These are phyloP conservation scores for Colletotrichum neosansevieriae DNA, from an alignment of 2,329 filamentous ascomycete genomes.

Conservation along the genomic window DNA sequence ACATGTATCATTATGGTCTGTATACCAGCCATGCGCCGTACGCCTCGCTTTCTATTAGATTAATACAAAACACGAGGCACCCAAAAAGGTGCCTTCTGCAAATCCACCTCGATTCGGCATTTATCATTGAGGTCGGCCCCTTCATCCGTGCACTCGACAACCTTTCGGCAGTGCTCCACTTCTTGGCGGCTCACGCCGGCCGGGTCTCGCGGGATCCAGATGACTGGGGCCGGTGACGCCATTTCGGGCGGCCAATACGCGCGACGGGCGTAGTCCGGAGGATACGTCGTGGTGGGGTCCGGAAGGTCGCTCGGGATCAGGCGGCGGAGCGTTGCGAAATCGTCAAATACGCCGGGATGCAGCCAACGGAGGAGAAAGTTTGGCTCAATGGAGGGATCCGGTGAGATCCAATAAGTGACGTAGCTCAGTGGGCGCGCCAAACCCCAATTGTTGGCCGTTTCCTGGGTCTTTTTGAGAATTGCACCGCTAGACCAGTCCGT, in stretches of 20 bases:
- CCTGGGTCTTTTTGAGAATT: slow-evolving; percentile 50
- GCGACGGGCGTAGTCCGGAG: slow-evolving; percentile 67
- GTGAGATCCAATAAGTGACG: slow-evolving; percentile 45
- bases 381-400: slow-evolving; percentile 47
- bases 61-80: slow-evolving; percentile 36
- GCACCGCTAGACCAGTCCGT: slow-evolving; percentile 52
- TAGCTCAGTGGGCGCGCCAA: slow-evolving; percentile 46
- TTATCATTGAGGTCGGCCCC: slow-evolving; percentile 78
- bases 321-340: slow-evolving; percentile 66
- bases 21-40: no score
- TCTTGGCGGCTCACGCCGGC: slow-evolving; percentile 79
- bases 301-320: slow-evolving; percentile 42
- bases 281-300: slow-evolving; percentile 56
- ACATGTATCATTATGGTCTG: no score
- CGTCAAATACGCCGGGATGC: slow-evolving; percentile 80
- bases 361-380: slow-evolving; percentile 76
- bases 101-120: slow-evolving; percentile 40
- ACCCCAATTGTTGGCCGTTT: slow-evolving; percentile 44
- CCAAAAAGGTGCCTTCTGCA: slow-evolving; percentile 41
- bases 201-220: slow-evolving; percentile 83
- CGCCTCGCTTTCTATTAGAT: neutral
- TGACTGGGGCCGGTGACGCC: slow-evolving; percentile 67
- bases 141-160: slow-evolving; percentile 78
- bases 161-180: slow-evolving; percentile 69
- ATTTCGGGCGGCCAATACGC: slow-evolving; percentile 82